Conservation (phyloP, 495 filamentous ascomycete species). For the Neurospora sp. region DNA sequence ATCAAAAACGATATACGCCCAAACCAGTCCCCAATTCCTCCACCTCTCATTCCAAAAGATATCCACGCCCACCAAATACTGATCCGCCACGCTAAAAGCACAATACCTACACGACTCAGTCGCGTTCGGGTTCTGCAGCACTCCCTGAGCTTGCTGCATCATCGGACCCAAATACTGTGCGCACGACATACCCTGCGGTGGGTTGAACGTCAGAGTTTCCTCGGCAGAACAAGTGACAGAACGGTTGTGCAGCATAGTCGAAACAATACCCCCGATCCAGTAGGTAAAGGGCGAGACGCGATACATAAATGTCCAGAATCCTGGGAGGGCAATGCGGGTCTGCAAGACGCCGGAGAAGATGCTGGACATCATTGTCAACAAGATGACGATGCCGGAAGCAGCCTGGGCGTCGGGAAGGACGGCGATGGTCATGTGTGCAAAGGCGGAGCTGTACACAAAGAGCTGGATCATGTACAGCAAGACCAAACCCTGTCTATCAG, state of each 20-base stretch:
- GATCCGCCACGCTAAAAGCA: constrained; percentile 34
- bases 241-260: constrained; percentile 39
- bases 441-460: constrained; percentile 51
- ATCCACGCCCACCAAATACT: constrained; percentile 34
- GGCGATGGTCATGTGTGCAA: constrained; percentile 56
- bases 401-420: constrained; percentile 53
- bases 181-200: constrained; percentile 29
- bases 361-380: constrained; percentile 52
- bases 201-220: constrained; percentile 43
- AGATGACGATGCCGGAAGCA: constrained; percentile 50
- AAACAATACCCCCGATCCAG: constrained; percentile 44
- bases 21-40: constrained; percentile 46
- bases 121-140: constrained; percentile 36
- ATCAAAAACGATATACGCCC: constrained; percentile 45
- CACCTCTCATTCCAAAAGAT: constrained; percentile 40
- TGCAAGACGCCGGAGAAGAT: constrained; percentile 42
- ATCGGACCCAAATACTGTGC: constrained; percentile 16
- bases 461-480: constrained; percentile 47
- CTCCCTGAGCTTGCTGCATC: constrained; percentile 18
- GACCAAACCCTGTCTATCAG: constrained; percentile 48
- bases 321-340: constrained; percentile 38
- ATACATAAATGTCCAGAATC: constrained; percentile 72
- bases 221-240: constrained; percentile 40
- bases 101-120: constrained; percentile 37
- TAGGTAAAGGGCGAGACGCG: constrained; percentile 57